Base-by-base conservation (phyloP, 1,284 basidiomycete genomes). In the Trametes versicolor region DNA sequence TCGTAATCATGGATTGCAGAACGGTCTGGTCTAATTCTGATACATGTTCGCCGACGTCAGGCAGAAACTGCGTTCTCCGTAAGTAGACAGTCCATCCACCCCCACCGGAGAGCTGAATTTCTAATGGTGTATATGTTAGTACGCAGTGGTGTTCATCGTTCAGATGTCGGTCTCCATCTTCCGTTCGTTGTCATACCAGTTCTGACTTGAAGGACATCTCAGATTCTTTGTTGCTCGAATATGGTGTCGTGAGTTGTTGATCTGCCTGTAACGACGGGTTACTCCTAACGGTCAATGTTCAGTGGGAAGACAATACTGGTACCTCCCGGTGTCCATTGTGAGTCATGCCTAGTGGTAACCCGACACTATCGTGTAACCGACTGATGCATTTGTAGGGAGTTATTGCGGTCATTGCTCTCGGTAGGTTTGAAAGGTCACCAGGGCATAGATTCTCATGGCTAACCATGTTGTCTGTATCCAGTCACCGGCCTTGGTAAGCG, bases 191-290 rank as follows among this genome's bases (percentile, higher is more conserved):
- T 10, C 21, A 13, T 39, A 39, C 10, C 52, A 10, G 9, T 32
- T 34, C 9, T 17, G 2, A 6, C 8, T 23, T 6, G 19, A 10
- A 3, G 8, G 27, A 2, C 50, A 3, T 32, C 4, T 32, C 8
- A 70, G 68, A 45, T 67, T 63, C 41, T 65, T 62, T 21, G 66
- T 60, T 7, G 62, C 52, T n/a, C 66, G 68, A 3, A 60, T 70
- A 19, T 62, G 62, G 53, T 64, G 62, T 19, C n/a, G 68, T 70
- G 25, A 58, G 13, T 23, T 15, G 3, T 10, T 21, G 10, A 17
- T 17, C 17, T 23, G 17, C 29, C 1, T 34, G 4, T 9, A 32
- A 1, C n/a, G 4, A 19, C 21, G 25, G 5, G 21, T 4, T 43
- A 27, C 13, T 1, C 25, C 36, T 29, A 29, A 51, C 19, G 10